A percentile compares a stretch with the other conserved stretches of the same genome.
Conservation (phyloP, 257 asterid genomes). For the Solanum pimpinellifolium region DNA sequence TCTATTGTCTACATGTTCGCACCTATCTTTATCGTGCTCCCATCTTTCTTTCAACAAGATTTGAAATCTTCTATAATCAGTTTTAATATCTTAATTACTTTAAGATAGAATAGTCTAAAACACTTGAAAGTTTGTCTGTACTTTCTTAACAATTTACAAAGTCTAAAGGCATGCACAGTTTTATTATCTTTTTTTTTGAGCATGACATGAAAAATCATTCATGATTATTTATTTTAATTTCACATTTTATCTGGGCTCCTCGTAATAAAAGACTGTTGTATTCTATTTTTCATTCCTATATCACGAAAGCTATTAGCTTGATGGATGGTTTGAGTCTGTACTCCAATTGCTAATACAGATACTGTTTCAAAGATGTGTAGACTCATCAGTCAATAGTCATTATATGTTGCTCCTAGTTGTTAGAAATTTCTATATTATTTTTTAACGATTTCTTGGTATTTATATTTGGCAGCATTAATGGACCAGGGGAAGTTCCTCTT, state of each 20-base stretch:
- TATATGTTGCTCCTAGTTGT: neutral
- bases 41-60: neutral
- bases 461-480: constrained; percentile 41
- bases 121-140: neutral
- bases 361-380: neutral
- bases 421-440: neutral
- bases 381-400: neutral
- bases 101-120: neutral
- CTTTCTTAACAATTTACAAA: neutral
- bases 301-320: neutral
- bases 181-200: neutral
- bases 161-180: neutral
- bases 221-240: neutral
- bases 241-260: neutral
- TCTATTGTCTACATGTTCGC: neutral
- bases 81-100: neutral
- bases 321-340: neutral
- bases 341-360: neutral
- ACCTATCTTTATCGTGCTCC: neutral
- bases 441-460: neutral
- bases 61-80: neutral
- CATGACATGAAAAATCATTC: neutral
- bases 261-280: neutral
- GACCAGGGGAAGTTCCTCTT: constrained; percentile 90
- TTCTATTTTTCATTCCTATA: neutral